Evolutionary conservation across 129 eudicot genomes (phyloP), one percentile per base, ranked within the genome.

Genomic region (Apium graveolens): DNA sequence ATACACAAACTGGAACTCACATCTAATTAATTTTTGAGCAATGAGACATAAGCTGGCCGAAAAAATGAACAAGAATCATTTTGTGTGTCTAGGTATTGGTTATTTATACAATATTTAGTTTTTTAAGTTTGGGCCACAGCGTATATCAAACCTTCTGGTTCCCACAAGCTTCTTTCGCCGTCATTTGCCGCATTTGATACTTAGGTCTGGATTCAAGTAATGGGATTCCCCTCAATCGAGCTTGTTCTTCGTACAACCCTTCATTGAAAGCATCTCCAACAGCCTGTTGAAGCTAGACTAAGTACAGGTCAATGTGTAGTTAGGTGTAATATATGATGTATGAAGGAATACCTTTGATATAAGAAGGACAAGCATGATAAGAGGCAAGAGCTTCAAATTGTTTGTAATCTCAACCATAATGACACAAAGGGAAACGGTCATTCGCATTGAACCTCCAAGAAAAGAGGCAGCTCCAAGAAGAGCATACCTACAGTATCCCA

Each of bases 191-290:
- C 98, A 94, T 86, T 79, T 91, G 87, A 82, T 91, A 90, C 79
- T 94, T 94, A 76, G 98, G 98, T 81, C 96, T 92, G 78, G 98
- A 90, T 77, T 94, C 98, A 82, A 94, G 96, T 79, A 94, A 82
- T 6, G 98, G 98, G 74, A 94, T 94, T 78, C 93, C 93, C 84
- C 87, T 88, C 76, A 91, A 80, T 66, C 96, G 90, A 78, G 98
- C 98, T 76, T 94, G 98, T 81, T 94, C 98, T 86, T 94, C 98
- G 79, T 94, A 94, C 39, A 94, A 83, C 12, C 98, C 98, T 82
- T 94, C 98, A 78, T 94, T 94, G 71, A 94, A 94, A 85, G 96
- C 97, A 87, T 94, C 98, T 81, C 98, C 98, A 80, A 94, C 98
- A 70, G 98, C 98, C 98, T 94, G 80, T 86, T 32, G 32, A 81